Evolutionary conservation across 1,139 yeast genomes (phyloP).

Genomic region (Sugiyamaella paludigena): DNA sequence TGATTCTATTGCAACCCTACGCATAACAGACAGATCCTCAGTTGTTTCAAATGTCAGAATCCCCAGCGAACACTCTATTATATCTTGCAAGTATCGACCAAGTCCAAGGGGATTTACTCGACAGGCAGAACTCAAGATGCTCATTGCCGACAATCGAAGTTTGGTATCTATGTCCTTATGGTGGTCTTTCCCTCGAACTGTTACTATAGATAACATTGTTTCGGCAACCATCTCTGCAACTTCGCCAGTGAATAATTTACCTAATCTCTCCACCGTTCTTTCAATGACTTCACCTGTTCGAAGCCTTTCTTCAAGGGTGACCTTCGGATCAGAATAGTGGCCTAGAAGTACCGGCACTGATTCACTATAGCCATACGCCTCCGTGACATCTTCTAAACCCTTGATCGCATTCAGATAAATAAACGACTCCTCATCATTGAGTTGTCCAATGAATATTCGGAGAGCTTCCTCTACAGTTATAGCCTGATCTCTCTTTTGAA

Average conservation of each 20-base stretch:
- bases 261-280: conserved; percentile 53
- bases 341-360: conserved; percentile 45
- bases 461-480: conserved; percentile 56
- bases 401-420: conserved; percentile 81
- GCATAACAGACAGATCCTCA: conserved; percentile 52
- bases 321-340: conserved; percentile 42
- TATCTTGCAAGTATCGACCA: conserved; percentile 47
- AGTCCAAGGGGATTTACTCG: conserved; percentile 59
- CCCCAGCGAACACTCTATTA: conserved; percentile 75
- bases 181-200: conserved; percentile 34
- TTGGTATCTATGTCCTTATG: conserved; percentile 47
- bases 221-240: conserved; percentile 39
- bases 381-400: conserved; percentile 62
- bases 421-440: conserved; percentile 81
- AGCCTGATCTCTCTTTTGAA: conserved; percentile 49
- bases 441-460: conserved; percentile 59
- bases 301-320: conserved; percentile 59
- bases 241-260: conserved; percentile 48
- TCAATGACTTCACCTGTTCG: conserved; percentile 78
- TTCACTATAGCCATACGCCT: conserved; percentile 39
- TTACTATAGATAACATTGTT: conserved; percentile 43
- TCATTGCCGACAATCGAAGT: conserved; percentile 81
- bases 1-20: conserved; percentile 72
- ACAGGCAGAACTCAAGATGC: conserved; percentile 65
- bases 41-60: conserved; percentile 58